Evolutionary conservation across 1,284 basidiomycete species (phyloP).

Genomic region (Kwoniella shivajii): DNA sequence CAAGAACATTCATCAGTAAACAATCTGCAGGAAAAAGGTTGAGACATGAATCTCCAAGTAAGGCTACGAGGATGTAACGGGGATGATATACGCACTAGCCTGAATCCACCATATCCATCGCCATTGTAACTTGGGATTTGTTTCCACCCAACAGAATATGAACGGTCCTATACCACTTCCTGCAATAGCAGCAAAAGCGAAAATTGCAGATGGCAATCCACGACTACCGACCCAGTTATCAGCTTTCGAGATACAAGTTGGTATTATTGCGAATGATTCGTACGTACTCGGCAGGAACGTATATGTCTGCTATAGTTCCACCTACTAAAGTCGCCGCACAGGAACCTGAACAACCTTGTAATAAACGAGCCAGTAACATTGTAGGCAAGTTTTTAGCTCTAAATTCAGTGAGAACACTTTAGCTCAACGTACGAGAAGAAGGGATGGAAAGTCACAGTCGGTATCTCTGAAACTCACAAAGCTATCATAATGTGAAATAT

Average conservation of each 20-base stretch:
- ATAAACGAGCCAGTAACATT: slow-evolving; percentile 66
- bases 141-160: slow-evolving; percentile 70
- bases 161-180: slow-evolving; percentile 68
- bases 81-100: slow-evolving; percentile 56
- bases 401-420: neutral
- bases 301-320: slow-evolving; percentile 74
- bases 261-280: neutral
- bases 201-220: slow-evolving; percentile 69
- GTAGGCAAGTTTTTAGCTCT: slow-evolving; percentile 70
- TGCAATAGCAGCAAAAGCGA: slow-evolving; percentile 63
- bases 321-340: slow-evolving; percentile 74
- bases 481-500: slow-evolving; percentile 66
- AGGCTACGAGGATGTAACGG: neutral
- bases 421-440: neutral
- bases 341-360: slow-evolving; percentile 67
- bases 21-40: too few species aligned
- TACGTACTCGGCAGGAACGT: slow-evolving; percentile 63
- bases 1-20: neutral
- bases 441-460: neutral
- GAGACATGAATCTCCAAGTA: too few species aligned
- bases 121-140: slow-evolving; percentile 66
- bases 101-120: slow-evolving; percentile 82
- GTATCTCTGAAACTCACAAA: slow-evolving; percentile 58
- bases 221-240: slow-evolving; percentile 30
- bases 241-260: neutral